These are phyloP conservation scores for Podaxis sp. DNA, from an alignment of 768 basidiomycete species.

Conservation along the genomic window DNA sequence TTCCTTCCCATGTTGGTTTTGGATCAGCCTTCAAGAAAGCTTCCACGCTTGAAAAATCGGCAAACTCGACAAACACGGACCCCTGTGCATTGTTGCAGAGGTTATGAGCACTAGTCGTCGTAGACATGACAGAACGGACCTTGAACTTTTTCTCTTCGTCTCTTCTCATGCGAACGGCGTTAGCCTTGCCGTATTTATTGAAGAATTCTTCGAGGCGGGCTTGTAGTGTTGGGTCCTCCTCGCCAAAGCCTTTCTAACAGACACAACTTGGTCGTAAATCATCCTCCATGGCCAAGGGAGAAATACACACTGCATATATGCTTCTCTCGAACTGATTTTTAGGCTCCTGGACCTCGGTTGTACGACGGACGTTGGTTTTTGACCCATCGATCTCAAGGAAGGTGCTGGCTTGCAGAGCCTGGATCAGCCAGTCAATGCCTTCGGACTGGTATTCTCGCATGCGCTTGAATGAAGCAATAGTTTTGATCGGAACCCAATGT, in stretches of 20 bases:
- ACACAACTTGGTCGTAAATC: not conserved
- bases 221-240: conserved; percentile 61
- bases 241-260: conserved; percentile 84
- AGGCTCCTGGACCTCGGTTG: conserved; percentile 70
- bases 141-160: conserved; percentile 86
- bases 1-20: conserved; percentile 75
- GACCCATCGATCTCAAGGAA: conserved; percentile 73
- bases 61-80: conserved; percentile 92
- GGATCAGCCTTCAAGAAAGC: conserved; percentile 78
- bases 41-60: conserved; percentile 61
- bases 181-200: conserved; percentile 67
- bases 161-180: conserved; percentile 85
- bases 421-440: conserved; percentile 66
- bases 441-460: conserved; percentile 69
- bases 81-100: conserved; percentile 40
- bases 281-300: not conserved
- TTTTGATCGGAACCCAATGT: conserved; percentile 88
- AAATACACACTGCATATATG: conserved; percentile 75
- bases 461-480: conserved; percentile 90
- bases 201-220: conserved; percentile 77
- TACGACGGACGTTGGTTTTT: conserved; percentile 69
- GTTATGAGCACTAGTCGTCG: not conserved
- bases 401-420: conserved; percentile 51
- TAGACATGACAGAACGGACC: conserved; percentile 34
- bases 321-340: conserved; percentile 79